phyloP scores from a whole-genome alignment of 805 yeast genomes.

The Candida caryicola region DNA sequence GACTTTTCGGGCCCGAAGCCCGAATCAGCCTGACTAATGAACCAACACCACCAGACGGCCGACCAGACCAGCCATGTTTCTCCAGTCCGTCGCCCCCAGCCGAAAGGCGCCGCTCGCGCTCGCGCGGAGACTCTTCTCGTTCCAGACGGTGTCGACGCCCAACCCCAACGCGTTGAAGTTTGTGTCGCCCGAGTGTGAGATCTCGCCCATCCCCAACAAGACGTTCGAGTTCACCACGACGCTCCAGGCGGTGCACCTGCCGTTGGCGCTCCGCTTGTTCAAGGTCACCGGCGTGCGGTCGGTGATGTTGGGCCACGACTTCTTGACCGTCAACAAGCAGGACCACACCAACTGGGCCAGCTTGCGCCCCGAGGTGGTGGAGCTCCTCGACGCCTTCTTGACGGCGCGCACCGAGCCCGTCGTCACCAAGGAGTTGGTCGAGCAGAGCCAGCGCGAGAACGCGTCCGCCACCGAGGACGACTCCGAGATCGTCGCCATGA shows the following conservation, averaged over 20 bases:
- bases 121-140: slow-evolving; percentile 26
- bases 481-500: slow-evolving; percentile 77
- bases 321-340: slow-evolving; percentile 68
- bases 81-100: too few relatives aligned
- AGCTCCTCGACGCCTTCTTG: slow-evolving; percentile 52
- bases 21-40: too few relatives aligned
- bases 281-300: slow-evolving; percentile 63
- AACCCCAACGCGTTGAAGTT: slow-evolving; percentile 75
- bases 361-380: slow-evolving; percentile 57
- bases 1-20: slow-evolving; percentile 5
- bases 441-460: slow-evolving; percentile 37
- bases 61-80: too few relatives aligned
- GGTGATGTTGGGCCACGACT: slow-evolving; percentile 70
- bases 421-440: slow-evolving; percentile 39
- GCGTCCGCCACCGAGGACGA: slow-evolving; percentile 51
- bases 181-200: slow-evolving; percentile 45
- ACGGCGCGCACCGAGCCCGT: slow-evolving; percentile 38
- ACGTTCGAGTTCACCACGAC: slow-evolving; percentile 54
- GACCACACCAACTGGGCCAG: slow-evolving; percentile 59
- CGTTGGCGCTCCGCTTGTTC: slow-evolving; percentile 60
- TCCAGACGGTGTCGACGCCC: slow-evolving; percentile 60
- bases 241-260: slow-evolving; percentile 58
- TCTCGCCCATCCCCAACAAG: slow-evolving; percentile 44
- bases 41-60: too few relatives aligned
- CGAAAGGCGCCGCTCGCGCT: too few relatives aligned